Conservation (phyloP, 1,284 basidiomycete species). For the Cryptococcus deneoformans region DNA sequence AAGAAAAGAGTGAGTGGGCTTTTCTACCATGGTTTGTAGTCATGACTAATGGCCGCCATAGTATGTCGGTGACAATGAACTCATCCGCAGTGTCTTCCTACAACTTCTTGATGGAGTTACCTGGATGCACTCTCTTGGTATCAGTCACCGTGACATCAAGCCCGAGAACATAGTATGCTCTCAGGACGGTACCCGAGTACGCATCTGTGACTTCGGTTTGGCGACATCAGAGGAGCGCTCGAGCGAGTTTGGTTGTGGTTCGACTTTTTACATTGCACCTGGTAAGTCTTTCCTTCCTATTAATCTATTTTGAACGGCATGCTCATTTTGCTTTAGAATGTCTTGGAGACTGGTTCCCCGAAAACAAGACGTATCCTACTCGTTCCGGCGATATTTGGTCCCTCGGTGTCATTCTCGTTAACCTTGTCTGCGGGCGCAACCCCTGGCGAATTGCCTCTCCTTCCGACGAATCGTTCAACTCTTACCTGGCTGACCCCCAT, state of each 20-base stretch:
- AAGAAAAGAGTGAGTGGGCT: constrained; percentile 45
- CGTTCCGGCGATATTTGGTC: constrained; percentile 86
- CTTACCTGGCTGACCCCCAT: constrained; percentile 64
- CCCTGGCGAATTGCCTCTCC: constrained; percentile 79
- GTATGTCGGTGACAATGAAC: constrained; percentile 75
- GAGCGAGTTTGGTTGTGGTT: constrained; percentile 77
- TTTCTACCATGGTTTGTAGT: not conserved
- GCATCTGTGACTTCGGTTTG: constrained; percentile 86
- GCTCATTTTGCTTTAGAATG: constrained; percentile 63
- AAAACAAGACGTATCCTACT: constrained; percentile 60
- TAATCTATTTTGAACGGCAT: not conserved
- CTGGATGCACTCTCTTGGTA: constrained; percentile 64
- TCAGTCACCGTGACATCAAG: constrained; percentile 96
- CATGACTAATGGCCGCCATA: constrained; percentile 16
- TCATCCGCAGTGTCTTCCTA: constrained; percentile 81
- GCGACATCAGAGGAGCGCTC: constrained; percentile 87
- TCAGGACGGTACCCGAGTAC: constrained; percentile 69
- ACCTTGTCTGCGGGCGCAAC: constrained; percentile 80
- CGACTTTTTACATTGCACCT: constrained; percentile 50
- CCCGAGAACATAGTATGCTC: constrained; percentile 96
- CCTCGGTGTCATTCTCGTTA: constrained; percentile 87
- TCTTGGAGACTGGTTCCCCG: constrained; percentile 66
- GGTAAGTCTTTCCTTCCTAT: constrained; percentile 13
- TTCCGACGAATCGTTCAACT: constrained; percentile 68
- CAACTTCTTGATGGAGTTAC: constrained; percentile 94